These are phyloP conservation scores for Leishmania arabica DNA, from an alignment of 208 protist species.

Conservation along the genomic window DNA sequence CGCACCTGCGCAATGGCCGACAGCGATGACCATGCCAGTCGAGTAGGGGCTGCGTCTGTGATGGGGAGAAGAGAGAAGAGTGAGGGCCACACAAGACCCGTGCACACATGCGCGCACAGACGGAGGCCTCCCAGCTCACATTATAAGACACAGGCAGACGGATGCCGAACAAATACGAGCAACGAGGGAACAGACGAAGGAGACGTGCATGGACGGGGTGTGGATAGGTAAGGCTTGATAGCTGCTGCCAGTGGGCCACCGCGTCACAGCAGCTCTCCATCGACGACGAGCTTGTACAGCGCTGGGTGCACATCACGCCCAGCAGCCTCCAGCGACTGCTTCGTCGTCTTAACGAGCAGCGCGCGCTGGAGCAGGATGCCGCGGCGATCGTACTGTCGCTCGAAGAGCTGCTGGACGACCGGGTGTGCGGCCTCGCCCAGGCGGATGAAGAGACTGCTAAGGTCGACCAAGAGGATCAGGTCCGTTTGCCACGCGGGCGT, in stretches of 20 bases:
- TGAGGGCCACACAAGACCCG: background rate
- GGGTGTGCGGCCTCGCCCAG: slow-evolving; percentile 31
- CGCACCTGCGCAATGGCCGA: background rate
- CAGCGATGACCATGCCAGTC: background rate
- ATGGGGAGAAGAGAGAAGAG: background rate
- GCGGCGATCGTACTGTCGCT: slow-evolving; percentile 53
- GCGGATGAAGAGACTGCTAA: slow-evolving; percentile 27
- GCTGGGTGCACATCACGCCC: slow-evolving; percentile 44
- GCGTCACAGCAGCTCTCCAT: slow-evolving; percentile 22
- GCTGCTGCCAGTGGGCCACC: background rate
- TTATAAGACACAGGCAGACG: background rate
- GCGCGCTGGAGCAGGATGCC: slow-evolving; percentile 60
- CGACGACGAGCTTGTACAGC: slow-evolving; percentile 39
- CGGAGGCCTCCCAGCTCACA: background rate
- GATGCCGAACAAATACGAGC: background rate
- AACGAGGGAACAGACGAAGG: background rate
- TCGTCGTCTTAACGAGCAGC: slow-evolving; percentile 48
- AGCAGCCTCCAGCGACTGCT: slow-evolving; percentile 41
- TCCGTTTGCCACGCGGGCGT: slow-evolving; percentile 25
- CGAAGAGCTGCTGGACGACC: slow-evolving; percentile 47
- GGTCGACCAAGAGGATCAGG: slow-evolving; percentile 39
- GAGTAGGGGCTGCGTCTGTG: background rate
- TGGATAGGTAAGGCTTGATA: background rate
- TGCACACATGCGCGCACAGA: background rate
- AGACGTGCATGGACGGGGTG: background rate